Percentiles rank a stretch among this genome's conserved stretches.
Conservation (phyloP, 495 filamentous ascomycete species). For the Rhypophila decipiens region DNA sequence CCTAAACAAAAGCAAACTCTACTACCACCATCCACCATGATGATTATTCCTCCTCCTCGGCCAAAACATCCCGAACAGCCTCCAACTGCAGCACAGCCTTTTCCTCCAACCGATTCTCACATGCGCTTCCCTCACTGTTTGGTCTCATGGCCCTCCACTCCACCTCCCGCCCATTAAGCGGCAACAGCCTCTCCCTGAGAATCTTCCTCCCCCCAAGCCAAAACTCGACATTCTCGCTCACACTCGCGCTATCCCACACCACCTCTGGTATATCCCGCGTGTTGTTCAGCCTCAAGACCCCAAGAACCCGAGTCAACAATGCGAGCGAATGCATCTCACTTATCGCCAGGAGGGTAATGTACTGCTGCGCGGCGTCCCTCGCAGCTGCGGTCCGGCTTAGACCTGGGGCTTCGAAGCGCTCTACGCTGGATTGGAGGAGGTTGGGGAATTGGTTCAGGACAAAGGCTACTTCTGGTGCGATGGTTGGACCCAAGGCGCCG, state of each 20-base stretch:
- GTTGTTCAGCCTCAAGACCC: constrained; percentile 53
- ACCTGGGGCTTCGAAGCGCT: constrained; percentile 51
- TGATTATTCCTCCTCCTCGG: constrained; percentile 30
- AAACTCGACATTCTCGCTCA: constrained; percentile 74
- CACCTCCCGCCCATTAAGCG: constrained; percentile 65
- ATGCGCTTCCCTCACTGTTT: constrained; percentile 18
- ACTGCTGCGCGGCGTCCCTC: constrained; percentile 32
- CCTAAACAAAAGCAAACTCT: not conserved
- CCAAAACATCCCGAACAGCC: constrained; percentile 43
- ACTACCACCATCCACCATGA: not conserved
- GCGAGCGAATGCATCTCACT: constrained; percentile 72
- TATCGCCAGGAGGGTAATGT: constrained; percentile 62
- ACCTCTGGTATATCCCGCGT: constrained; percentile 58
- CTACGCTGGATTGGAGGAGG: constrained; percentile 57
- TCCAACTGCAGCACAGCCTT: constrained; percentile 60
- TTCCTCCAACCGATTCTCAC: constrained; percentile 64
- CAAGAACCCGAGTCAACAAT: constrained; percentile 62
- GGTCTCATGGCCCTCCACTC: constrained; percentile 50
- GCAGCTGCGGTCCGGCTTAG: constrained; percentile 38
- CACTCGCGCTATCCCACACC: constrained; percentile 59
- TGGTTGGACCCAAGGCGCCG: constrained; percentile 65
- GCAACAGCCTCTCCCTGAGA: constrained; percentile 62
- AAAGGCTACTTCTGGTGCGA: constrained; percentile 74
- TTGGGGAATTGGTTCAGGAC: constrained; percentile 81
- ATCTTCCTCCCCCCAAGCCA: constrained; percentile 56